Conservation (phyloP, 139 green algal genomes). For the Ulvella scutata region DNA sequence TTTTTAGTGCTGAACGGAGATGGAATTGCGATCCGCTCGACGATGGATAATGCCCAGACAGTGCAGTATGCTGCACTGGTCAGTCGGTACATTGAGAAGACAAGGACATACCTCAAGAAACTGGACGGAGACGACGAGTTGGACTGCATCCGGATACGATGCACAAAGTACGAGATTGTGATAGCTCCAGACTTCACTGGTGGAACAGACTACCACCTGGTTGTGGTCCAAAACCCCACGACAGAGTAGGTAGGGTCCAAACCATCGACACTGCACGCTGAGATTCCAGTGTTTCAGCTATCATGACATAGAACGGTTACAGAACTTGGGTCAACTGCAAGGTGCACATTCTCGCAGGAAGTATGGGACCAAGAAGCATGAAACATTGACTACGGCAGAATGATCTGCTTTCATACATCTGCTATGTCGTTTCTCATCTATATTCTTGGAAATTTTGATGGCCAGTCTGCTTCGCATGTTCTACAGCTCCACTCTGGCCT, state of each 20-base stretch:
- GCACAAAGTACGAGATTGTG: background rate
- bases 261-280: too few species aligned
- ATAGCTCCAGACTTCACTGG: background rate
- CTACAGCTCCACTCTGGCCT: slow-evolving; percentile 73
- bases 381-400: too few species aligned
- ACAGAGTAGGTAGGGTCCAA: background rate
- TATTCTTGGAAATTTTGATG: slow-evolving; percentile 61
- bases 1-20: background rate
- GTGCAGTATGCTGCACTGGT: background rate
- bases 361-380: too few species aligned
- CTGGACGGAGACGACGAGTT: background rate
- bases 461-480: slow-evolving; percentile 72
- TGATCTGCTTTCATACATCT: too few species aligned
- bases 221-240: background rate
- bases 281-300: too few species aligned
- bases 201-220: background rate
- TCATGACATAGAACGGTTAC: too few species aligned
- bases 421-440: too few species aligned
- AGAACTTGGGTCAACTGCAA: too few species aligned
- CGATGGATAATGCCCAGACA: background rate
- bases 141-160: background rate
- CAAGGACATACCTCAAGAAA: background rate
- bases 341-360: too few species aligned
- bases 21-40: background rate
- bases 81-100: background rate